These are phyloP conservation scores for Prunus salicina DNA, from an alignment of 306 rosid genomes.

Conservation along the genomic window DNA sequence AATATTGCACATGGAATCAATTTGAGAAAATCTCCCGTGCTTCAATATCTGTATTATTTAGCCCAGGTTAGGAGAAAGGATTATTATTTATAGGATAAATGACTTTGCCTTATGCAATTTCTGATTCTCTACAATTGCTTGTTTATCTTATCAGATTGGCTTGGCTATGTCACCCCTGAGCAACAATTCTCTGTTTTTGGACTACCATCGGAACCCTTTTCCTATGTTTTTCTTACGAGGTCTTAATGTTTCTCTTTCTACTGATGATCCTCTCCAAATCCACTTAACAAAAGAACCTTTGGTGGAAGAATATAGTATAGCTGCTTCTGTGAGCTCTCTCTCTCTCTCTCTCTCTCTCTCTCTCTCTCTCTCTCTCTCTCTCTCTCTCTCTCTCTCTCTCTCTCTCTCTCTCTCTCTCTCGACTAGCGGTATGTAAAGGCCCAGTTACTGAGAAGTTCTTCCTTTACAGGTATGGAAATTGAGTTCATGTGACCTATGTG, in stretches of 20 bases:
- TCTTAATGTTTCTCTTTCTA: constrained; percentile 92
- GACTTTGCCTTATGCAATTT: constrained; percentile 17
- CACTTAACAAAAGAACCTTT: constrained; percentile 95
- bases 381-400: constrained; percentile 25
- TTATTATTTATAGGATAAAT: not conserved
- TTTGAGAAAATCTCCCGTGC: constrained; percentile 93
- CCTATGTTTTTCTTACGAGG: constrained; percentile 92
- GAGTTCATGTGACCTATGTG: constrained; percentile 95
- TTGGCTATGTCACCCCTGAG: constrained; percentile 98
- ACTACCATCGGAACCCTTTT: constrained; percentile 94
- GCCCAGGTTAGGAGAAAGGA: constrained; percentile 58
- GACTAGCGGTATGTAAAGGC: constrained; percentile 3
- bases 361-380: constrained; percentile 1
- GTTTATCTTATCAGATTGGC: constrained; percentile 60
- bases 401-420: constrained; percentile 15
- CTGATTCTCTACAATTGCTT: not conserved
- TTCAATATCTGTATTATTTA: constrained; percentile 83
- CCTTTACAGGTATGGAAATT: constrained; percentile 84
- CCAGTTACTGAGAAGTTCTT: not conserved
- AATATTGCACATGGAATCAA: constrained; percentile 96
- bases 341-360: constrained; percentile 27
- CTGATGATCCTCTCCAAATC: constrained; percentile 99
- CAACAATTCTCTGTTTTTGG: constrained; percentile 90
- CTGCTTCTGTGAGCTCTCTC: constrained; percentile 84
- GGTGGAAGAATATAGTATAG: constrained; percentile 98